Evolutionary conservation across 768 basidiomycete species (phyloP), one percentile per base, ranked within the genome.

Genomic region (Termitomyces sp.): DNA sequence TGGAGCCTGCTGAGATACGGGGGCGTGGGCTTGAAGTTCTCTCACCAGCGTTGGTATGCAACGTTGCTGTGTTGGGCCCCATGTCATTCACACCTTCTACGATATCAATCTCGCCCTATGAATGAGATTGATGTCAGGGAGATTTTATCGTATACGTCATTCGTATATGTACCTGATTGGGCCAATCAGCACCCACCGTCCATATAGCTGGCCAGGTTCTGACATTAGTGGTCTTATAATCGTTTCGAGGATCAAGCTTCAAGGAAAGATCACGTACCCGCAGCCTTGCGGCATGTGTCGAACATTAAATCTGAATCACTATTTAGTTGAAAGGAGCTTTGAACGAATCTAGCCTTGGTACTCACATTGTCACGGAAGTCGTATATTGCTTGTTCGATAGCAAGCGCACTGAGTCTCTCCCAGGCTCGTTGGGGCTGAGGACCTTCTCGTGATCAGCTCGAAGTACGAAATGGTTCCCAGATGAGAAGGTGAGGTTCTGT

Each of bases 241-340:
- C 17, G 44, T 42, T 24, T 34, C n/a, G 8, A 37, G 19, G 12
- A 32, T 22, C 22, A 32, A 35, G 12, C 34, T 35, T 35, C 34
- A 35, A 35, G 19, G n/a, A n/a, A n/a, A n/a, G 15, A 32, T 22
- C 34, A 70, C 75, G 53, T 46, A 78, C 78, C 76, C 79, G 64
- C 81, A 82, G 8, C 82, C 83, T 59, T 80, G 71, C 8, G 83
- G 83, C 81, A 84, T 84, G 60, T 84, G 83, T 22, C 72, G 66
- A 45, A 83, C 61, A 60, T 84, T 76, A 57, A 81, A 73, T 30
- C 72, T 76, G 19, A 57, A 26, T 24, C 28, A 24, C n/a, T 19
- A n/a, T 21, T 51, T 37, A 32, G 50, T 28, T n/a, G n/a, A n/a
- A n/a, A 28, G 9, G 21, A n/a, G 11, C 19, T 48, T 24, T 47